Conservation (phyloP, 1,139 yeast species). For the Geotrichum klebahnii region DNA sequence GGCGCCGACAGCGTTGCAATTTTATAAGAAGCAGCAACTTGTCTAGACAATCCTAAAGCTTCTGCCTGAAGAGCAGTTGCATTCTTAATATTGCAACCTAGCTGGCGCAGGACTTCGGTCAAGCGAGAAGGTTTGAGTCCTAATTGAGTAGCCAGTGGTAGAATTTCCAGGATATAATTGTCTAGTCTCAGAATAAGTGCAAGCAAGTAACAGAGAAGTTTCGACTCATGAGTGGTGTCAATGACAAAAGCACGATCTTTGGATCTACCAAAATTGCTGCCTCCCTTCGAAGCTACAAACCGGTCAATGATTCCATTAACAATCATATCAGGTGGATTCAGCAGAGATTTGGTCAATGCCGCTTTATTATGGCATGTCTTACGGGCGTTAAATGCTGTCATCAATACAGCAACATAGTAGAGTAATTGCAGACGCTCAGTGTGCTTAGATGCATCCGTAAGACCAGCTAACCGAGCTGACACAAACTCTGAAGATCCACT, state of each 20-base stretch:
- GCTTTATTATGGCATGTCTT: constrained; percentile 58
- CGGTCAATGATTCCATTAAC: constrained; percentile 69
- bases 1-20: constrained; percentile 85
- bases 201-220: constrained; percentile 71
- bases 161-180: constrained; percentile 66
- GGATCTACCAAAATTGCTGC: constrained; percentile 60
- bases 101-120: constrained; percentile 63
- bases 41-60: constrained; percentile 70
- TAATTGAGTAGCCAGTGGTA: constrained; percentile 81
- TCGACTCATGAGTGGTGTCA: constrained; percentile 86
- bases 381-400: constrained; percentile 75
- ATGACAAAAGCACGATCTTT: constrained; percentile 45
- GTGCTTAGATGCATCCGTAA: constrained; percentile 39
- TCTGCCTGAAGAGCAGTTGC: constrained; percentile 80
- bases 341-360: constrained; percentile 56
- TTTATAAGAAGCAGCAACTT: constrained; percentile 63
- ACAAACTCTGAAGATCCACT: constrained; percentile 50
- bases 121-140: constrained; percentile 76
- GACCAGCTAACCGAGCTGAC: constrained; percentile 45
- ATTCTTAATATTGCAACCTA: constrained; percentile 77
- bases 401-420: constrained; percentile 70
- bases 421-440: constrained; percentile 61
- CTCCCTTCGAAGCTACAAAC: constrained; percentile 63
- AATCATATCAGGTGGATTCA: constrained; percentile 65
- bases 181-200: constrained; percentile 72